phyloP scores from a whole-genome alignment of 1,139 yeast species.

The Candida tetrigidarum region DNA sequence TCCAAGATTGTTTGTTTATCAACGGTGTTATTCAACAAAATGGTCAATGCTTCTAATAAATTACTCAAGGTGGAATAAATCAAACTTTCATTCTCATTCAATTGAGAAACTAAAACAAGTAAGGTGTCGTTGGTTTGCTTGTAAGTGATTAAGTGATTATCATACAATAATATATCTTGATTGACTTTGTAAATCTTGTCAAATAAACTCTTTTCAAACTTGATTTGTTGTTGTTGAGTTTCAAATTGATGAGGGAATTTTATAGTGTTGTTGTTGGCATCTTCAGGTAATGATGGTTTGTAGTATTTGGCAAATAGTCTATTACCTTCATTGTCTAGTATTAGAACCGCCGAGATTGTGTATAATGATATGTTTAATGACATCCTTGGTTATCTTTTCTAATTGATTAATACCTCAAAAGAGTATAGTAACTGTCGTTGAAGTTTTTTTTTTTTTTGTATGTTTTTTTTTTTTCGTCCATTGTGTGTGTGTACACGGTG shows the following conservation, averaged over 20 bases:
- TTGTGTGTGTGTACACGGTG: background rate
- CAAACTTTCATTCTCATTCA: conserved; percentile 86
- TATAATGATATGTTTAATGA: conserved; percentile 71
- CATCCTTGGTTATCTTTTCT: conserved; percentile 37
- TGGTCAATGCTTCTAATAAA: conserved; percentile 78
- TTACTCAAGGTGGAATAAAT: conserved; percentile 79
- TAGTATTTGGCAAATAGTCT: conserved; percentile 88
- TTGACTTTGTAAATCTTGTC: conserved; percentile 78
- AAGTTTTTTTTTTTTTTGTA: background rate
- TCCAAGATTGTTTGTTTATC: conserved; percentile 83
- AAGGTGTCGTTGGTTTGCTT: conserved; percentile 83
- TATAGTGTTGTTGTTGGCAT: conserved; percentile 15
- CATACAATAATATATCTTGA: conserved; percentile 80
- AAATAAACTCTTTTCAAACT: conserved; percentile 76
- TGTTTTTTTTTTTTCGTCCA: background rate
- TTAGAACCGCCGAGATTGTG: conserved; percentile 74
- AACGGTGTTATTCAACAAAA: conserved; percentile 72
- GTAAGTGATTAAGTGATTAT: conserved; percentile 77
- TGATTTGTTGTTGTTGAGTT: conserved; percentile 64
- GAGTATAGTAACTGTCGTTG: background rate
- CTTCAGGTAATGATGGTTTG: conserved; percentile 36
- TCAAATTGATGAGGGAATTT: conserved; percentile 29
- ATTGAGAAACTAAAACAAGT: conserved; percentile 68
- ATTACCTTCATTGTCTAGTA: conserved; percentile 82
- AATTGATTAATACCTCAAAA: background rate